Conservation (phyloP, 2,329 filamentous ascomycete genomes). For the Xylaria sp. region DNA sequence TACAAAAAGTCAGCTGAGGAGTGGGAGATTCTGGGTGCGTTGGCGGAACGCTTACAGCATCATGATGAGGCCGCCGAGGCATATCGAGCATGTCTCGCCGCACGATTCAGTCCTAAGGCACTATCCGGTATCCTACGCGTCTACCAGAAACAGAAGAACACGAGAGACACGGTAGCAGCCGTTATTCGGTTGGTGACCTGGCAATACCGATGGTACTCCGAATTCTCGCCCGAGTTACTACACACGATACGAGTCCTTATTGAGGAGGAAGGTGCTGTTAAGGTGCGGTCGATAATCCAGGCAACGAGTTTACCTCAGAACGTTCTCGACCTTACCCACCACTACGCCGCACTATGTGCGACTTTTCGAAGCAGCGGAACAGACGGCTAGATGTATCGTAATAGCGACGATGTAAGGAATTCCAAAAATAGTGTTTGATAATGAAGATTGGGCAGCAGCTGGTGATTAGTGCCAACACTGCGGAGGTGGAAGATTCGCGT, state of each 20-base stretch:
- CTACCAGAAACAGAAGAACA: conserved; percentile 82
- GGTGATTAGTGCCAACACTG: conserved; percentile 4
- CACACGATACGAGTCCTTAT: conserved; percentile 91
- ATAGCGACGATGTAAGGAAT: conserved; percentile 9
- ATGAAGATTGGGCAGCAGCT: conserved; percentile 1
- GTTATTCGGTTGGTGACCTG: conserved; percentile 93
- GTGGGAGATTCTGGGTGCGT: conserved; percentile 95
- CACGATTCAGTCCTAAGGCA: conserved; percentile 93
- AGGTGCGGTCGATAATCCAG: conserved; percentile 96
- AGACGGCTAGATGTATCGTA: conserved; percentile 71
- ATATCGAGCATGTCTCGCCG: conserved; percentile 86
- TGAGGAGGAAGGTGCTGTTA: conserved; percentile 96
- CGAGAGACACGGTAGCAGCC: conserved; percentile 82
- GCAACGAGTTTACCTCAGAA: conserved; percentile 93
- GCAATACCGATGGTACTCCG: conserved; percentile 99
- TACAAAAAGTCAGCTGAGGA: conserved; percentile 98
- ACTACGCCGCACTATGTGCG: conserved; percentile 94
- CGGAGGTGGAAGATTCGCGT: conserved; percentile 15
- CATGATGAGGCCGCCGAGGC: conserved; percentile 92
- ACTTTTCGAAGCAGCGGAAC: conserved; percentile 95
- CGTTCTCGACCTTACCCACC: conserved; percentile 93
- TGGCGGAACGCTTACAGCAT: conserved; percentile 94
- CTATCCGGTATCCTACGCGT: conserved; percentile 85
- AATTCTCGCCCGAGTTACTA: conserved; percentile 94
- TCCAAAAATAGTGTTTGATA: not conserved